Percentiles rank a stretch among this genome's conserved stretches.
phyloP scores from a whole-genome alignment of 768 basidiomycete species.

The Cystobasidiopsis lactophilus region DNA sequence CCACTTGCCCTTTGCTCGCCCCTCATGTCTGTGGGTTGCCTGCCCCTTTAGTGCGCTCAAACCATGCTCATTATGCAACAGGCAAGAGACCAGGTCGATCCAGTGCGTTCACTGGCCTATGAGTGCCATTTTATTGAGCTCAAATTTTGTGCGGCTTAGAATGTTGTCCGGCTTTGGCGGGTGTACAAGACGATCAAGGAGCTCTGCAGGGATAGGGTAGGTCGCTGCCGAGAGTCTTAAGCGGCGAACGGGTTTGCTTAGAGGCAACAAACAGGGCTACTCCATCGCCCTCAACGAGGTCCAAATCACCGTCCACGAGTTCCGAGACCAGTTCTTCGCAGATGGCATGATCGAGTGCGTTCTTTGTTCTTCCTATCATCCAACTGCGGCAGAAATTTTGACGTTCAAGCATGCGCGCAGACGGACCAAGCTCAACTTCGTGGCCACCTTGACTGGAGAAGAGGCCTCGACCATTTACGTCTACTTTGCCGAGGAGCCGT shows the following conservation, averaged over 20 bases:
- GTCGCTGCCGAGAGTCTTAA: constrained; percentile 4
- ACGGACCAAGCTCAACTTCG: constrained; percentile 74
- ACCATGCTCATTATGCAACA: too few relatives aligned
- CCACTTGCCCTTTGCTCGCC: too few relatives aligned
- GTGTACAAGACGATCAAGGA: constrained; percentile 93
- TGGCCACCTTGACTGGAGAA: constrained; percentile 47
- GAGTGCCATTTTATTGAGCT: too few relatives aligned
- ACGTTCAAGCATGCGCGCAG: constrained; percentile 30
- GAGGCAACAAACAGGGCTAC: constrained; percentile 43
- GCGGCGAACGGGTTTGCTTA: not conserved
- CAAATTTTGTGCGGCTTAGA: too few relatives aligned
- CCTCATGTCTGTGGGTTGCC: too few relatives aligned
- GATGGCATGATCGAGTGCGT: constrained; percentile 69
- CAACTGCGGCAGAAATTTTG: not conserved
- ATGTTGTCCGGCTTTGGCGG: constrained; percentile 66
- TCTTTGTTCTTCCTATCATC: not conserved
- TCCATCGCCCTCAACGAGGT: constrained; percentile 87
- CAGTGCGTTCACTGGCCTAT: too few relatives aligned
- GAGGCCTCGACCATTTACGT: constrained; percentile 65
- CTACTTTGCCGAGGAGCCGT: constrained; percentile 90
- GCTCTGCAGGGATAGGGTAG: constrained; percentile 79
- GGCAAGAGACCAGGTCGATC: too few relatives aligned
- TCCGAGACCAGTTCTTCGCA: constrained; percentile 46
- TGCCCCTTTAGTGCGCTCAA: too few relatives aligned
- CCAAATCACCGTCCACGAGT: constrained; percentile 58